Evolutionary conservation across 2,329 filamentous ascomycete species (phyloP), one percentile per base, ranked within the genome.

Genomic region (Fusarium nelsonii): DNA sequence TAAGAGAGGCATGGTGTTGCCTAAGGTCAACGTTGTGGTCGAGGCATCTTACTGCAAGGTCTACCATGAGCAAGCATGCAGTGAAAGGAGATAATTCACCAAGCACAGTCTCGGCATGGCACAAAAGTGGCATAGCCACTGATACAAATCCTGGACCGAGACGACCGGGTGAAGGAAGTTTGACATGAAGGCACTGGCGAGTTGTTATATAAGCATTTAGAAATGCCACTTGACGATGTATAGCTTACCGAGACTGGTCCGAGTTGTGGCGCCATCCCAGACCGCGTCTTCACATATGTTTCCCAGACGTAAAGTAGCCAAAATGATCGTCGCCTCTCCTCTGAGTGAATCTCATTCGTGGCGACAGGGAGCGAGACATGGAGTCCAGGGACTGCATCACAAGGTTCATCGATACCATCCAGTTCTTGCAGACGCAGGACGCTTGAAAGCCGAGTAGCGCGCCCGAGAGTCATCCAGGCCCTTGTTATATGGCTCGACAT

Each of bases 321-420:
- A 20, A 28, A 44, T 0, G 15, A 28, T 4, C 41, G 41, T 12
- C 41, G 26, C 16, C 41, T 44, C 6, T 44, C 23, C 9, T 44
- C 41, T 5, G n/a, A 28, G 0, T 20, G 1, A 1, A 9, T 16
- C 1, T 26, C 2, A 4, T 44, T 14, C 1, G 26, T 4, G 4
- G 23, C 15, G 1, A 4, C 0, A 0, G 15, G 23, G 8, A 44
- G 6, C 1, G 23, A 44, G 3, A 44, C 3, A 1, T 44, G 40
- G 3, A 44, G 8, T 4, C 40, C 40, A 26, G 20, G 40, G 0
- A 41, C 39, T 8, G 8, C 7, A 9, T 16, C 20, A 5, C 2
- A 14, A 6, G 8, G 20, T 4, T 8, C 14, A 12, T 7, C 40
- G 3, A 1, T 2, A 4, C 12, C 26, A 1, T 43, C 23, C 6